phyloP scores from a whole-genome alignment of 352 stramenopile genomes.

The Phytophthora boehmeriae region DNA sequence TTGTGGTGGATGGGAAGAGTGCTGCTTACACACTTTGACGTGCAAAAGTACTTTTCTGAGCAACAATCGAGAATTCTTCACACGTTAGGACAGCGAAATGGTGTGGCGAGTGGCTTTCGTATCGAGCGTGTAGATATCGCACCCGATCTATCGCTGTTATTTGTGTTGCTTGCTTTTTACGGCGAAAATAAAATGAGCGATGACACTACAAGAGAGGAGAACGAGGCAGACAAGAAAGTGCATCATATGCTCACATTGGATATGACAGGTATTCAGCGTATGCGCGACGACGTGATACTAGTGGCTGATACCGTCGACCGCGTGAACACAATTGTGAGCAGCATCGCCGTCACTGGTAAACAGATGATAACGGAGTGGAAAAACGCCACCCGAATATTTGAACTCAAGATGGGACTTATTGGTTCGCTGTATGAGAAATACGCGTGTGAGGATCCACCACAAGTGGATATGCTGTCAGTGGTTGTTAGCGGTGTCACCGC shows the following conservation, averaged over 20 bases:
- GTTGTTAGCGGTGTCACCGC: conserved; percentile 62
- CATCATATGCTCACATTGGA: conserved; percentile 51
- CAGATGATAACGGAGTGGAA: conserved; percentile 75
- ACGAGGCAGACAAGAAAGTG: conserved; percentile 3
- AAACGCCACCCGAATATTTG: conserved; percentile 75
- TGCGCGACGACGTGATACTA: conserved; percentile 40
- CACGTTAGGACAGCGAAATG: conserved; percentile 5
- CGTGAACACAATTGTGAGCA: conserved; percentile 35
- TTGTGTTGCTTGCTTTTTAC: conserved; percentile 38
- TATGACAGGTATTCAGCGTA: conserved; percentile 31
- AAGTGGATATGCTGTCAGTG: conserved; percentile 76
- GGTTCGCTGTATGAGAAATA: conserved; percentile 84
- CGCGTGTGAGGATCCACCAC: conserved; percentile 58
- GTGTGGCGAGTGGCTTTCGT: conserved; percentile 14
- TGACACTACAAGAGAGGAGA: neutral
- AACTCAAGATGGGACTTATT: conserved; percentile 79
- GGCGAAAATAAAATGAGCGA: neutral
- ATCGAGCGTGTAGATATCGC: conserved; percentile 43
- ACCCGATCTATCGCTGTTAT: conserved; percentile 44
- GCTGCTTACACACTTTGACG: conserved; percentile 49
- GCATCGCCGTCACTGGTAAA: conserved; percentile 30
- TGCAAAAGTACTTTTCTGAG: conserved; percentile 35
- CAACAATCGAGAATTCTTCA: conserved; percentile 24
- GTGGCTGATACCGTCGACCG: conserved; percentile 34
- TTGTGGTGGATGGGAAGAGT: conserved; percentile 73